Base-by-base conservation (phyloP, 2,329 filamentous ascomycete genomes). In the Corinectria fuckeliana region DNA sequence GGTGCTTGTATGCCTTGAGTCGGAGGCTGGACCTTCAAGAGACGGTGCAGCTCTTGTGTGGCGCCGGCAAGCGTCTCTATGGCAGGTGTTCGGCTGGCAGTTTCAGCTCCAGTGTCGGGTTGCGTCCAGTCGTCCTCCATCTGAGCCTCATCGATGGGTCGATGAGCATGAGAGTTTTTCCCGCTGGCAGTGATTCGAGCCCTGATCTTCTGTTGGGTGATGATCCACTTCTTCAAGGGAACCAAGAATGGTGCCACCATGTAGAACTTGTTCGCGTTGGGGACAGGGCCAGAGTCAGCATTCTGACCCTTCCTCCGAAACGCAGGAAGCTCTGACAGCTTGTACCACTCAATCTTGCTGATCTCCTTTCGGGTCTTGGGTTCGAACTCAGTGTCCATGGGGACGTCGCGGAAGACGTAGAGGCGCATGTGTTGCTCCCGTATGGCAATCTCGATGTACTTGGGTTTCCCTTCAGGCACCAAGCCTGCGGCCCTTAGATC, bases 271-370 rank as follows among this genome's bases (percentile, higher is more conserved):
- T 91, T 93, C 38, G 88, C 88, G 67, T 90, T 91, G 3, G 82
- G 77, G 13, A 79, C 78, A 11, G 86, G 77, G 26, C 78, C 77
- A 11, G 85, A 82, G 50, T 89, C 83, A 44, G 86, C 83, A 14
- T 70, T 73, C 54, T 86, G 82, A 11, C 80, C 80, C 16, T 81
- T 81, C 72, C 90, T 93, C 74, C 90, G 88, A 69, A 92, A 88
- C 0, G 91, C 92, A 1, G 95, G 94, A 23, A 99, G 83, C 61
- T 97, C 93, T 0, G 90, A 91, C 38, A 99, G 81, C 68, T 88
- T 92, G 78, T 96, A 97, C 95, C 95, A 99, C 73, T 92, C 83
- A 60, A 99, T 97, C 77, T 92, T 96, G 77, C 94, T 96, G 72
- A 99, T 99, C 76, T 99, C 96, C 76, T 98, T 98, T 56, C 96